These are phyloP conservation scores for Dactylellina haptotyla DNA, from an alignment of 2,329 filamentous ascomycete genomes.

Conservation along the genomic window DNA sequence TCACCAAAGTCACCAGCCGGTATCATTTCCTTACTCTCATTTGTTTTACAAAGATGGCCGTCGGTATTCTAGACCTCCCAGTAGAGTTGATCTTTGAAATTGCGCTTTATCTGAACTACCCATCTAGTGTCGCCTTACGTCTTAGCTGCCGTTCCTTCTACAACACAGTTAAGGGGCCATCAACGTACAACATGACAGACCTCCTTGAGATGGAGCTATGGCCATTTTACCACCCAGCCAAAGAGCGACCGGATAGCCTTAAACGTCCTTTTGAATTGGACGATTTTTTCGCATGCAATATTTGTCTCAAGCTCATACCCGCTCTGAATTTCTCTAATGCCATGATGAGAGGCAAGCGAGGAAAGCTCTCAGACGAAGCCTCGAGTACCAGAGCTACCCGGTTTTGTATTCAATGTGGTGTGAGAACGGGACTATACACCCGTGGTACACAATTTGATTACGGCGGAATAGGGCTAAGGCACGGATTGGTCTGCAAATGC, in stretches of 20 bases:
- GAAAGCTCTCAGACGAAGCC: constrained; percentile 1
- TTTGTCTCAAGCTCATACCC: constrained; percentile 22
- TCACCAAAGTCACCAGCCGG: no score
- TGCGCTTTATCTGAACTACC: not conserved
- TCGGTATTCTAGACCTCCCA: constrained; percentile 23
- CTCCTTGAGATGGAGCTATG: constrained; percentile 36
- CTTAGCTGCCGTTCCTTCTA: constrained; percentile 2
- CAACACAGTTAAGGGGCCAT: not conserved
- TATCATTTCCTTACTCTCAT: no score
- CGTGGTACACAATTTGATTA: constrained; percentile 3
- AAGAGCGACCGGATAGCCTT: not conserved
- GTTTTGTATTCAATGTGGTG: constrained; percentile 31
- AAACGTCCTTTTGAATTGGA: not conserved
- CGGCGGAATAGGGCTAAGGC: not conserved
- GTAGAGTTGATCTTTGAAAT: constrained; percentile 5
- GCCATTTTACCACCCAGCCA: constrained; percentile 6
- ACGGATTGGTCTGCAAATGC: constrained; percentile 3
- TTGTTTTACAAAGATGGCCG: no score
- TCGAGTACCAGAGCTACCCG: not conserved
- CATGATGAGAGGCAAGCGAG: constrained; percentile 31
- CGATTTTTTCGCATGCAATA: constrained; percentile 33
- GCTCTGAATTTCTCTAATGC: constrained; percentile 17
- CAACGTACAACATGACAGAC: constrained; percentile 11
- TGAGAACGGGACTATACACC: not conserved
- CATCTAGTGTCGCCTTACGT: constrained; percentile 5